phyloP scores from a whole-genome alignment of 2,329 filamentous ascomycete species.

The Scorias spongiosa region DNA sequence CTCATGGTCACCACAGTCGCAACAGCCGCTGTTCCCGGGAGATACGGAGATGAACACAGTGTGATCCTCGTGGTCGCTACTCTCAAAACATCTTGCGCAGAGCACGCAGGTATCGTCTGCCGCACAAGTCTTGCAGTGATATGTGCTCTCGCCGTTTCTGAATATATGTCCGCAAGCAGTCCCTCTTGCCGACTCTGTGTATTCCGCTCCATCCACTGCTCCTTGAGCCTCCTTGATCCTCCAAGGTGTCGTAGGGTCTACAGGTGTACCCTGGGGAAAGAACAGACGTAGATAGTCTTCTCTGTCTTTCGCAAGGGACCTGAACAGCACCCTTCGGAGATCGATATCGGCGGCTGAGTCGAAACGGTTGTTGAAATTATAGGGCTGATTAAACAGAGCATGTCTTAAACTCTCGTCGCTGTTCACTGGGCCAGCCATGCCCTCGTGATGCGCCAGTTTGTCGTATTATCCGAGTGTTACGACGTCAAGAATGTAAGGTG shows the following conservation, averaged over 20 bases:
- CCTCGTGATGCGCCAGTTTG: neutral
- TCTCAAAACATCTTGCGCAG: conserved; percentile 86
- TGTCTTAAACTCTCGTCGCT: conserved; percentile 70
- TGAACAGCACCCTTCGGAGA: conserved; percentile 69
- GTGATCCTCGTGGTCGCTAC: conserved; percentile 87
- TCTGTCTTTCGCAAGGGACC: conserved; percentile 64
- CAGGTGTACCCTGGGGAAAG: conserved; percentile 53
- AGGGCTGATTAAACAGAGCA: conserved; percentile 64
- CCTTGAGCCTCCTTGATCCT: conserved; percentile 79
- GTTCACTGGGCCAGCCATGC: conserved; percentile 31
- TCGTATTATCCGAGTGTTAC: too few relatives aligned
- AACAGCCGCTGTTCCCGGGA: conserved; percentile 85
- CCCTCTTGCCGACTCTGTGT: conserved; percentile 77
- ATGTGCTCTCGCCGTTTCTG: conserved; percentile 83
- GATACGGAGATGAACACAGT: conserved; percentile 81
- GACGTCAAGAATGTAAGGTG: too few relatives aligned
- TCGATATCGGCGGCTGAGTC: conserved; percentile 52
- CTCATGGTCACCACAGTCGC: conserved; percentile 91
- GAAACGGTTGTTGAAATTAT: conserved; percentile 60
- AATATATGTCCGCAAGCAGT: conserved; percentile 97
- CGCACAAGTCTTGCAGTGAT: conserved; percentile 85
- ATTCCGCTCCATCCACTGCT: conserved; percentile 85
- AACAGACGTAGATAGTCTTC: conserved; percentile 61
- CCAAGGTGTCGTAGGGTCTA: conserved; percentile 30
- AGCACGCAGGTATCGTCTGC: conserved; percentile 91